Percentiles rank a stretch among this genome's conserved stretches.
Conservation (phyloP, 73 alveolate genomes). For the Stentor coeruleus region DNA sequence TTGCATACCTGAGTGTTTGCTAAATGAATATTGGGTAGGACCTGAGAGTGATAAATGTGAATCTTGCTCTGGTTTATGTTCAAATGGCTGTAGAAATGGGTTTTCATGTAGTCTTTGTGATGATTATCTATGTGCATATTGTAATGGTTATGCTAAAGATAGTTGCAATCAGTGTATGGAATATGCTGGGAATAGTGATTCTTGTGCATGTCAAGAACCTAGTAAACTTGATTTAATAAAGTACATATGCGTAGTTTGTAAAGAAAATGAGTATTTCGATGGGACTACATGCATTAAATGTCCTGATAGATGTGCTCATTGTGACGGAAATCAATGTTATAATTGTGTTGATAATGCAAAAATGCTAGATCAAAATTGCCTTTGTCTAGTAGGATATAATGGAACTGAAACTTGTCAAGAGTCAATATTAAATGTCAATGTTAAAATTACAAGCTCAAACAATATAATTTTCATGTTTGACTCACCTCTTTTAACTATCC, state of each 20-base stretch:
- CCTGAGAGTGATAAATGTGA: background rate
- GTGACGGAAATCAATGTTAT: background rate
- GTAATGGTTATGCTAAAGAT: background rate
- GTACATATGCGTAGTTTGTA: background rate
- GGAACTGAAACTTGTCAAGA: background rate
- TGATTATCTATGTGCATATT: background rate
- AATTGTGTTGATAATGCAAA: background rate
- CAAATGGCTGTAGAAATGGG: background rate
- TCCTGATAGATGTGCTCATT: background rate
- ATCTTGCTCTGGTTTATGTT: background rate
- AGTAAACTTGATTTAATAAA: background rate
- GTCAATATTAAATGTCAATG: background rate
- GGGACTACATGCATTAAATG: background rate
- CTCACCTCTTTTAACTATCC: background rate
- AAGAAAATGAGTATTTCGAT: background rate
- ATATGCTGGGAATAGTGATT: background rate
- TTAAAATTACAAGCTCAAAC: background rate
- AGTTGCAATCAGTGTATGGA: background rate
- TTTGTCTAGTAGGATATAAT: background rate
- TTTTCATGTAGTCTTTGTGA: background rate
- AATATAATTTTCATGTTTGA: background rate
- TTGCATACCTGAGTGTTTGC: constrained; percentile 1
- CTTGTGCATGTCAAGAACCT: background rate
- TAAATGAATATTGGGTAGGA: background rate
- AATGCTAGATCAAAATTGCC: background rate